Evolutionary conservation across 495 filamentous ascomycete species (phyloP), one percentile per base, ranked within the genome.

Genomic region (Penicillium atrosanguineum): DNA sequence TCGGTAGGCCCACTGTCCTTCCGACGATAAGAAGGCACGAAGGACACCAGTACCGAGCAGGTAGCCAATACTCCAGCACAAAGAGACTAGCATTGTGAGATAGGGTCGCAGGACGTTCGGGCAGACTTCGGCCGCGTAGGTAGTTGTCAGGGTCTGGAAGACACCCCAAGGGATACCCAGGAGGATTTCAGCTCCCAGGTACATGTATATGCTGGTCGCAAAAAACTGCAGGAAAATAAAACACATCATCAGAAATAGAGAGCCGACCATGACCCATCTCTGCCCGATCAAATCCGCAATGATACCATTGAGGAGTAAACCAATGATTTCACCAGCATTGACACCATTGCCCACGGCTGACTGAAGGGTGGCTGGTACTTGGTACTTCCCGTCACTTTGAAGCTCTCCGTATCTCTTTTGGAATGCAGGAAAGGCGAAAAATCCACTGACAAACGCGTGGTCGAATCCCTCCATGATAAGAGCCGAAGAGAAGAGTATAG

Each of bases 121-220:
- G 60, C 79, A 83, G 28, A 89, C 83, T 57, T 90, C 87, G 45
- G 84, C 84, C 34, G 86, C 87, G 53, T 89, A 90, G 1, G 83
- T 84, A 56, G 83, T 83, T n/a, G 83, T 85, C 3, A 85, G 65
- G 0, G 86, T 88, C 63, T 87, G 85, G 65, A 88, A 88, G 29
- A 89, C 80, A 46, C 86, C 87, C 86, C 85, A 89, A 46, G 84
- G 82, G 48, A 89, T 80, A 52, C 87, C 86, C 47, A 82, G 83
- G 1, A 89, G 71, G 48, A 89, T 85, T 64, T 88, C 85, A 4
- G 79, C 85, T 11, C 83, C 79, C 34, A 87, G 76, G 18, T 89
- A 77, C 28, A 79, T 77, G 26, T 81, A 70, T 8, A 87, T 75
- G 60, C 73, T 80, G 25, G 80, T 75, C 0, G 85, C 85, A 18